Conservation (phyloP, 2,329 filamentous ascomycete genomes). For the Torrubiella hemipterigena region DNA sequence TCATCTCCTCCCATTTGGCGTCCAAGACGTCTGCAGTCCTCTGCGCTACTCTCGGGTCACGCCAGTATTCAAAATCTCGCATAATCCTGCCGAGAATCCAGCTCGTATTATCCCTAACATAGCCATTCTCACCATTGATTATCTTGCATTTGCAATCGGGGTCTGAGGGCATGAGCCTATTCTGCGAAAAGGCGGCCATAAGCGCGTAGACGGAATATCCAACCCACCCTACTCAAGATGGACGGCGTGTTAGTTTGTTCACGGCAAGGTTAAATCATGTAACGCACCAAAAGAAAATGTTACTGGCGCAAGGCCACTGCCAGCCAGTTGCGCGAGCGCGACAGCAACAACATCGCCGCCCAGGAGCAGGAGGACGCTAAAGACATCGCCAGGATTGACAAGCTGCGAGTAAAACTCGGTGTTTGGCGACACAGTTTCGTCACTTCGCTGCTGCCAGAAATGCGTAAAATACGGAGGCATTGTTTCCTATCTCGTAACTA, state of each 20-base stretch:
- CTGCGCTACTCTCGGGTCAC: slow-evolving; percentile 7
- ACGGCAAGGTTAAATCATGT: too few relatives aligned
- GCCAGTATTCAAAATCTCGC: slow-evolving; percentile 24
- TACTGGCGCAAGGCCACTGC: slow-evolving; percentile 14
- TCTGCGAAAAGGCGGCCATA: slow-evolving; percentile 14
- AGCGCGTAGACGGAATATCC: slow-evolving; percentile 12
- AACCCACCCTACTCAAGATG: slow-evolving; percentile 15
- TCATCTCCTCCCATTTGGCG: slow-evolving; percentile 4
- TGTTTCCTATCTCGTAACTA: too few relatives aligned
- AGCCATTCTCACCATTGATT: slow-evolving; percentile 22
- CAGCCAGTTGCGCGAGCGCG: slow-evolving; percentile 18
- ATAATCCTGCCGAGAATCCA: slow-evolving; percentile 31
- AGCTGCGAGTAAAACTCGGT: neutral
- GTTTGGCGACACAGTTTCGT: too few relatives aligned
- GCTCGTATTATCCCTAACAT: slow-evolving; percentile 22
- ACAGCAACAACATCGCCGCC: slow-evolving; percentile 20
- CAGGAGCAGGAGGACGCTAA: slow-evolving; percentile 20
- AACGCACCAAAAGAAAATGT: slow-evolving; percentile 18
- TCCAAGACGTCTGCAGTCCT: slow-evolving; percentile 7
- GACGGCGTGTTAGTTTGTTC: neutral
- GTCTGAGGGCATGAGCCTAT: slow-evolving; percentile 12
- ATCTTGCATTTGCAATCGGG: slow-evolving; percentile 20
- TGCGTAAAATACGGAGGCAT: neutral
- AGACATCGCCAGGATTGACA: slow-evolving; percentile 9
- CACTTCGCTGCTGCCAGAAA: neutral